Evolutionary conservation across 352 stramenopile species (phyloP).

Genomic region (Phytophthora kernoviae): DNA sequence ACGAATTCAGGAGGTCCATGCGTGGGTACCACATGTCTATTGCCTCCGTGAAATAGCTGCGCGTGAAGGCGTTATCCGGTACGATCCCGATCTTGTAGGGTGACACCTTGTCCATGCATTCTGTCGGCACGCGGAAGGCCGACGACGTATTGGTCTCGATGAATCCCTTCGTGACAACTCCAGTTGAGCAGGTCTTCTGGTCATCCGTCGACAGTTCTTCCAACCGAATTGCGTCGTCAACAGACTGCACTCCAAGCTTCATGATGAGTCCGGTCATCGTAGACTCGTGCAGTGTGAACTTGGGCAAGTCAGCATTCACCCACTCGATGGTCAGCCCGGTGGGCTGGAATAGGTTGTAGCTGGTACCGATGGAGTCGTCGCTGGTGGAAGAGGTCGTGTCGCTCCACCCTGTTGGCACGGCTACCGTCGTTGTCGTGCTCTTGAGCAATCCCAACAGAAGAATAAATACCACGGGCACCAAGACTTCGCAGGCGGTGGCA

Average conservation of each 20-base stretch:
- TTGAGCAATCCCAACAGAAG: constrained; percentile 62
- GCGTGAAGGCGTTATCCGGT: constrained; percentile 57
- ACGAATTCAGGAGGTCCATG: constrained; percentile 37
- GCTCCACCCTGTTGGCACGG: constrained; percentile 60
- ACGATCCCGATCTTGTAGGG: constrained; percentile 66
- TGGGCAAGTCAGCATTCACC: constrained; percentile 35
- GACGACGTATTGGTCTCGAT: constrained; percentile 44
- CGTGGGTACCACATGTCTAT: constrained; percentile 65
- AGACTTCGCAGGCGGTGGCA: constrained; percentile 51
- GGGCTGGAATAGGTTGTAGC: constrained; percentile 53
- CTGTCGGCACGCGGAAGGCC: constrained; percentile 32
- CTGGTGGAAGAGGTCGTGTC: constrained; percentile 20
- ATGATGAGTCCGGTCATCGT: constrained; percentile 58
- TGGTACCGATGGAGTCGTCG: constrained; percentile 20
- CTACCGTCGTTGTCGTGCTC: constrained; percentile 48
- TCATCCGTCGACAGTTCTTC: constrained; percentile 44
- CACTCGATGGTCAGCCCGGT: constrained; percentile 36
- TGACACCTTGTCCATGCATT: constrained; percentile 46
- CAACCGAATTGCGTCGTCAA: constrained; percentile 42
- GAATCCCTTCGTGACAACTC: constrained; percentile 37
- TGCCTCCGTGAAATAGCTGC: constrained; percentile 55
- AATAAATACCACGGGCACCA: constrained; percentile 63
- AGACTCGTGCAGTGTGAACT: constrained; percentile 52
- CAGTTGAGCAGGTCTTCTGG: constrained; percentile 25
- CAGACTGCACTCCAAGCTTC: constrained; percentile 46